A percentile compares a stretch with the other conserved stretches of the same genome.
phyloP scores from a whole-genome alignment of 176 grass and related monocot species.

The Panicum miliaceum region DNA sequence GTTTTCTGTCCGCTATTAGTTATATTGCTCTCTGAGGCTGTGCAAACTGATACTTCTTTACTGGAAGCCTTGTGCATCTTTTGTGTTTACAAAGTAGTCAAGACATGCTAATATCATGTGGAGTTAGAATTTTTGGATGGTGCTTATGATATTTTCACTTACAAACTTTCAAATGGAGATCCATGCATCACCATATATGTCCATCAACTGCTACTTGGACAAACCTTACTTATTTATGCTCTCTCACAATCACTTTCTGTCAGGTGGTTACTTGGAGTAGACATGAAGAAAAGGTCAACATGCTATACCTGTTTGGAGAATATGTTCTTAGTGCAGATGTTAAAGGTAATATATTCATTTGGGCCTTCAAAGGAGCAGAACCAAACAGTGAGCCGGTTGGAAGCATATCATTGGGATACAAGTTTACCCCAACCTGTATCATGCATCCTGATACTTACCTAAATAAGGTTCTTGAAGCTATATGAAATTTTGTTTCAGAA shows the following conservation, averaged over 20 bases:
- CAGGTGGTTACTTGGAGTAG: conserved; percentile 82
- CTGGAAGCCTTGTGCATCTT: neutral
- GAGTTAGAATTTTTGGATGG: neutral
- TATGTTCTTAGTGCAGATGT: conserved; percentile 80
- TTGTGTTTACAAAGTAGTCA: neutral
- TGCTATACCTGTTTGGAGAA: conserved; percentile 77
- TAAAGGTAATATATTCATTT: conserved; percentile 82
- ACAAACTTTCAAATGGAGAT: conserved; percentile 22
- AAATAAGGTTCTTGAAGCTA: conserved; percentile 74
- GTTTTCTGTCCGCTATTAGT: neutral
- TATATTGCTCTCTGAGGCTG: neutral
- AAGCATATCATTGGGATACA: conserved; percentile 73
- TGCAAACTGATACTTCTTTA: neutral
- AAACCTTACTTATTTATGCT: conserved; percentile 21
- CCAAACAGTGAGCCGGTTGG: conserved; percentile 75
- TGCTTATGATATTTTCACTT: neutral
- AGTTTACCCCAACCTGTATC: conserved; percentile 80
- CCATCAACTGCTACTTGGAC: conserved; percentile 5
- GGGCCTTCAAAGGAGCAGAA: conserved; percentile 77
- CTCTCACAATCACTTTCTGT: conserved; percentile 34
- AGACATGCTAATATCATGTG: neutral
- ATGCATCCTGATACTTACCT: conserved; percentile 98
- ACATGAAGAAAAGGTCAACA: conserved; percentile 87
- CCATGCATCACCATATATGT: neutral
- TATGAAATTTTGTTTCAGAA: conserved; percentile 12